phyloP scores from a whole-genome alignment of 495 filamentous ascomycete species.

The Cercophora scortea region DNA sequence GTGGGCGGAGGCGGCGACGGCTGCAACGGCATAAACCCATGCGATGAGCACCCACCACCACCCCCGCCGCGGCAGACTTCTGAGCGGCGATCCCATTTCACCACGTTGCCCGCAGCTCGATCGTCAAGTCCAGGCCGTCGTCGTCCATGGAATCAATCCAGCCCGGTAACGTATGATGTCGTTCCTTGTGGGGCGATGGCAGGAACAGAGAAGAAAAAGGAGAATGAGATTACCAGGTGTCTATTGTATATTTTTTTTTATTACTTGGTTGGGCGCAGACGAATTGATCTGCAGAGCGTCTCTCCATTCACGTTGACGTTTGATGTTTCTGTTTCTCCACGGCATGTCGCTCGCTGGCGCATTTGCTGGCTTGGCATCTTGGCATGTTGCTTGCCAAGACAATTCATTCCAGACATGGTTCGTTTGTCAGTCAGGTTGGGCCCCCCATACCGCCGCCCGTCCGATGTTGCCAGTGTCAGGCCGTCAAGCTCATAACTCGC shows the following conservation, averaged over 20 bases:
- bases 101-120: not conserved
- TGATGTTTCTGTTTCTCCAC: not conserved
- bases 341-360: not conserved
- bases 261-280: not conserved
- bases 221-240: not conserved
- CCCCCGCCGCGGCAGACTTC: not conserved
- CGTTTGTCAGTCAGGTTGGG: too few species aligned
- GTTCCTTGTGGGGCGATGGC: not conserved
- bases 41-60: not conserved
- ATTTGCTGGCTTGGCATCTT: not conserved
- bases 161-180: too few species aligned
- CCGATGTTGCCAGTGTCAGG: too few species aligned
- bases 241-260: too few species aligned
- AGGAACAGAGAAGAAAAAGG: too few species aligned
- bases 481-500: too few species aligned
- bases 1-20: not conserved
- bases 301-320: not conserved
- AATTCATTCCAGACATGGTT: not conserved
- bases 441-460: too few species aligned
- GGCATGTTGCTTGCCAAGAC: constrained; percentile 1
- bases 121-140: not conserved
- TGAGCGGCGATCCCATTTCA: not conserved
- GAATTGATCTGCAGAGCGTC: not conserved
- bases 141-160: not conserved
- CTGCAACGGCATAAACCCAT: not conserved